Percentiles rank a stretch among this genome's conserved stretches.
Evolutionary conservation across 2,329 filamentous ascomycete species (phyloP).

Genomic region (Pseudogymnoascus sp.): DNA sequence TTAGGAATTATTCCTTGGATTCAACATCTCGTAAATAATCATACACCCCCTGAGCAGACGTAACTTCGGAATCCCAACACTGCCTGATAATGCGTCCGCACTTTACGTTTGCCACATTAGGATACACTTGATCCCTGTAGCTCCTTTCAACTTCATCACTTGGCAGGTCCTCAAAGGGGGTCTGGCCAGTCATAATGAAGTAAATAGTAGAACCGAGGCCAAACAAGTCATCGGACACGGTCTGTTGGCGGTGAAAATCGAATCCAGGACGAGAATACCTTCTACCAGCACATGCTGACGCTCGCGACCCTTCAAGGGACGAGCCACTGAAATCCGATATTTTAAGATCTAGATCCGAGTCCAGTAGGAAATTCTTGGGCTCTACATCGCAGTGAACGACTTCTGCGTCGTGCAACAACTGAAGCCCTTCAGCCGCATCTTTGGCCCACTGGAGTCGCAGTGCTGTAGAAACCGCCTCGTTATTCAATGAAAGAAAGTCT

Average conservation of each 20-base stretch:
- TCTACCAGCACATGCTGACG: slow-evolving; percentile 18
- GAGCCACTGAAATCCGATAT: slow-evolving; percentile 32
- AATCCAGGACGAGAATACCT: slow-evolving; percentile 21
- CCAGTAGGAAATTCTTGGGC: slow-evolving; percentile 32
- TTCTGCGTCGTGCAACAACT: slow-evolving; percentile 29
- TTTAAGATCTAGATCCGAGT: slow-evolving; percentile 27
- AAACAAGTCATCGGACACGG: slow-evolving; percentile 27
- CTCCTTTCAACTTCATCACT: slow-evolving; percentile 25
- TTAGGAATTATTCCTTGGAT: neutral
- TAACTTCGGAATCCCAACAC: slow-evolving; percentile 23
- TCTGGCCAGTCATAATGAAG: slow-evolving; percentile 27
- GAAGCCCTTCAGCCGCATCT: slow-evolving; percentile 29
- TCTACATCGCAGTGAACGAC: slow-evolving; percentile 34
- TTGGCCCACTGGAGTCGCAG: slow-evolving; percentile 25
- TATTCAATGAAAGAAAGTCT: slow-evolving; percentile 16
- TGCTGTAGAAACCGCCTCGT: slow-evolving; percentile 13
- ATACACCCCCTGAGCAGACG: slow-evolving; percentile 1
- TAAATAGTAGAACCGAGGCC: slow-evolving; percentile 30
- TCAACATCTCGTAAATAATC: neutral
- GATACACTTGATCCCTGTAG: slow-evolving; percentile 24
- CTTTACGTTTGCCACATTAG: slow-evolving; percentile 20
- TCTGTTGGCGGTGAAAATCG: slow-evolving; percentile 22
- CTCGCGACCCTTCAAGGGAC: slow-evolving; percentile 22
- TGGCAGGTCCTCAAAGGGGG: slow-evolving; percentile 25
- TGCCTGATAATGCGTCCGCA: slow-evolving; percentile 25